Evolutionary conservation across 371 early-diverging fungal species (phyloP).

Genomic region (Rhizopus delemar): DNA sequence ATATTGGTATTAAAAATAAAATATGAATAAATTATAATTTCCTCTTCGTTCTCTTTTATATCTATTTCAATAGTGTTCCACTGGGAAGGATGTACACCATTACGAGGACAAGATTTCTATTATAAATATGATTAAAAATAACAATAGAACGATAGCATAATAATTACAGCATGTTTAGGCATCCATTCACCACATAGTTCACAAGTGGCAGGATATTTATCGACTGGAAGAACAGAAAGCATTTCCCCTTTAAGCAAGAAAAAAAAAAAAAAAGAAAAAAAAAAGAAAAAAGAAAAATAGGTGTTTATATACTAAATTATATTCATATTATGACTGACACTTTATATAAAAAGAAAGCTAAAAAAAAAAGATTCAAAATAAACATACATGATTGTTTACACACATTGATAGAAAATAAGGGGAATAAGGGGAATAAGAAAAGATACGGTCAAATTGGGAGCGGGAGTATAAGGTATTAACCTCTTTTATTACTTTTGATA

Average conservation of each 20-base stretch:
- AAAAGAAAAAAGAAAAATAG: background rate
- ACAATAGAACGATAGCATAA: background rate
- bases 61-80: conserved; percentile 10
- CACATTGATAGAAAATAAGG: background rate
- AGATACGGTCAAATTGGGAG: too few relatives aligned
- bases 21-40: too few relatives aligned
- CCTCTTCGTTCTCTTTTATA: too few relatives aligned
- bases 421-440: background rate
- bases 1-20: too few relatives aligned
- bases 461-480: too few relatives aligned
- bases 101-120: conserved; percentile 32
- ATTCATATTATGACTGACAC: background rate
- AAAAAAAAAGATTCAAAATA: conserved; percentile 8
- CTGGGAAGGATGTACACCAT: conserved; percentile 37
- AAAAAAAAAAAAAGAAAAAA: background rate
- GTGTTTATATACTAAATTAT: background rate
- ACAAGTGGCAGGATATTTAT: conserved; percentile 34
- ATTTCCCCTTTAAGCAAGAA: background rate
- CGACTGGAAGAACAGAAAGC: background rate
- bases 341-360: conserved; percentile 1
- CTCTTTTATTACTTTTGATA: too few relatives aligned
- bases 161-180: conserved; percentile 31
- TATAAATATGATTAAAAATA: background rate
- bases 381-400: conserved; percentile 4
- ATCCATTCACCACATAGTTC: conserved; percentile 39